Base-by-base conservation (phyloP, 2,329 filamentous ascomycete genomes). In the Paracorniculantispora psalliotae region DNA sequence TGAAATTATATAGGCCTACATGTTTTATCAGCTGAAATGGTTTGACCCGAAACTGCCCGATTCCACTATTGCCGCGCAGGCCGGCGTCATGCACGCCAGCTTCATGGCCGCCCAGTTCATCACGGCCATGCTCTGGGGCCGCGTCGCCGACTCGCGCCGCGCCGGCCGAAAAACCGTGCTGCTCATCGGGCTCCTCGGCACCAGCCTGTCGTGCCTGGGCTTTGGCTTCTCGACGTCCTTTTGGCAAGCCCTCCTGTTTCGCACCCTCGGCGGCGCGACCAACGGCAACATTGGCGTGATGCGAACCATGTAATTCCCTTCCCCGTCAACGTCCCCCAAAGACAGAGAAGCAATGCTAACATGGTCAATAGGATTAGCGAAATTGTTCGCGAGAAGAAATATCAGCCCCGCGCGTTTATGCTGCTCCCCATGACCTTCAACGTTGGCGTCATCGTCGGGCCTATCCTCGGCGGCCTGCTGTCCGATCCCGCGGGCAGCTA, bases 21-120 rank as follows among this genome's bases (percentile, higher is more conserved):
- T 96, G 78, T 96, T 91, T 74, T 96, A 93, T 72, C 90, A 94
- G 71, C 82, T 96, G n/a, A 86, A 85, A 65, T 93, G 87, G 60
- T 93, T 96, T 66, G 76, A 82, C 60, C 75, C 78, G 0, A 72
- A 67, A 10, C 74, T 83, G 15, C 72, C 82, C 0, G 76, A 81
- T 64, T 80, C 89, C 25, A 85, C 82, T 2, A 92, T 96, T 64
- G 84, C 91, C 0, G 80, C 81, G 21, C 91, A 94, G 70, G 89
- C 89, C 1, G 91, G 91, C 41, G 75, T 96, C 2, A 77, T 96
- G 25, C 85, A 90, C 50, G 90, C 88, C 13, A 86, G 86, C 41
- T 96, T 96, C 69, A 92, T 89, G 0, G 88, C 86, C 0, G 87
- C 89, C 0, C 91, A 96, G 70, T 93, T 93, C 67, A 69, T 90